Conservation (phyloP, 306 rosid species). For the Gastrolobium villosum region DNA sequence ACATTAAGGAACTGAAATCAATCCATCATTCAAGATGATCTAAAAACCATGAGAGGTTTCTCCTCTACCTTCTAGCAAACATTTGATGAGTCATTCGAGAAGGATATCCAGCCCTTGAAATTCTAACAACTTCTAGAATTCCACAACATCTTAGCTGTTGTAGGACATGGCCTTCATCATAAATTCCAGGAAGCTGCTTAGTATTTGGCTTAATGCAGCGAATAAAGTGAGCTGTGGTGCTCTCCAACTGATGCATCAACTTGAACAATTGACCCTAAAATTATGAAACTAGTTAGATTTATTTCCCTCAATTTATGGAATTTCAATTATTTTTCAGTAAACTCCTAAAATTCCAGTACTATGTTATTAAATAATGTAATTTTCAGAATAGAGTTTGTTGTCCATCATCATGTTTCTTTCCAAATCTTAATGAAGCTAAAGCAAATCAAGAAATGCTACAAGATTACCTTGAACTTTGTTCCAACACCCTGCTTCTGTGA, state of each 20-base stretch:
- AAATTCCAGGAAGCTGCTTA: slow-evolving; percentile 78
- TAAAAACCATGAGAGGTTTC: slow-evolving; percentile 34
- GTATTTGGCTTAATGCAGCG: slow-evolving; percentile 84
- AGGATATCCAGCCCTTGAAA: slow-evolving; percentile 88
- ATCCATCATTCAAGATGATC: slow-evolving; percentile 40
- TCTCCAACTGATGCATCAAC: slow-evolving; percentile 82
- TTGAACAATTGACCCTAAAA: slow-evolving; percentile 77
- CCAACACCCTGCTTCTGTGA: slow-evolving; percentile 60
- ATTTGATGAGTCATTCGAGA: slow-evolving; percentile 82
- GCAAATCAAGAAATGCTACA: slow-evolving; percentile 36
- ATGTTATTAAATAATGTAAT: slow-evolving; percentile 18
- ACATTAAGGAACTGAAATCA: slow-evolving; percentile 38
- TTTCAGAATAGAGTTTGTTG: slow-evolving; percentile 32
- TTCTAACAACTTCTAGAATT: slow-evolving; percentile 74
- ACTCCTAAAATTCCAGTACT: background rate
- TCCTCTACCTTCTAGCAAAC: slow-evolving; percentile 78
- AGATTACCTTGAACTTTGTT: slow-evolving; percentile 78
- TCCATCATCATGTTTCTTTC: slow-evolving; percentile 40
- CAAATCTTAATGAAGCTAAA: slow-evolving; percentile 36
- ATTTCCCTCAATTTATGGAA: slow-evolving; percentile 24
- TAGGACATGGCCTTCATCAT: slow-evolving; percentile 72
- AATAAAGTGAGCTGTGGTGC: slow-evolving; percentile 87
- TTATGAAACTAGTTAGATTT: slow-evolving; percentile 45
- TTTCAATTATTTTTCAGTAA: slow-evolving; percentile 15
- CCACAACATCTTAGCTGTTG: slow-evolving; percentile 82